Evolutionary conservation across 805 yeast genomes (phyloP), one percentile per base, ranked within the genome.

Genomic region (Ascoidea rubescens): DNA sequence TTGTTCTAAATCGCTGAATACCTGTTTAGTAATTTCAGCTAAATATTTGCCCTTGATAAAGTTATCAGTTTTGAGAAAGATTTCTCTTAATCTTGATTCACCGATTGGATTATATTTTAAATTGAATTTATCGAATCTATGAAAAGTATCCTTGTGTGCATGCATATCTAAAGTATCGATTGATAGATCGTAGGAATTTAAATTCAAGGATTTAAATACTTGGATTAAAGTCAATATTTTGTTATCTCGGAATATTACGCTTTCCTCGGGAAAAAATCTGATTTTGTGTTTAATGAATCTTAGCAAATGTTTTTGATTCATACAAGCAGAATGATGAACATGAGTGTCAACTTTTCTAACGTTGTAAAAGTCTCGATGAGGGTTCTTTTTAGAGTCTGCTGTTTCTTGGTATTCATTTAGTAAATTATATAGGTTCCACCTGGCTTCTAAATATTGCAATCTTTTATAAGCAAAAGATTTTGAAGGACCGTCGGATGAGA

Each of bases 91-190:
- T 66, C 99, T 82, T 21, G 99, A 93, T 69, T 93, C 99, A 33
- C 99, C 99, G 60, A 93, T 84, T 21, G 99, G 99, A 64, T 93
- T 93, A 70, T 93, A 93, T 66, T 93, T 95, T 70, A 93, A 74
- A 66, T 93, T 93, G 75, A 93, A 93, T 69, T 93, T 93, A 68
- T 93, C 99, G 64, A 93, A 93, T 61, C 99, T 77, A 67, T 93
- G 99, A 77, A 93, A 93, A 0, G 98, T 86, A 62, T 93, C 99
- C 57, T 90, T 86, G 67, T 93, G 99, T 5, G 99, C 99, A 68
- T 93, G 99, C 99, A 93, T 93, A 68, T 93, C 99, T 58, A 93
- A 75, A 1, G 99, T 95, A 62, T 93, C 99, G 61, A 93, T 93
- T 53, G 95, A 85, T 54, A 93, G 73, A 64, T 93, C 99, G 64